A percentile compares a stretch with the other conserved stretches of the same genome.
Conservation (phyloP, 2,329 filamentous ascomycete genomes). For the Calonectria fujianensis region DNA sequence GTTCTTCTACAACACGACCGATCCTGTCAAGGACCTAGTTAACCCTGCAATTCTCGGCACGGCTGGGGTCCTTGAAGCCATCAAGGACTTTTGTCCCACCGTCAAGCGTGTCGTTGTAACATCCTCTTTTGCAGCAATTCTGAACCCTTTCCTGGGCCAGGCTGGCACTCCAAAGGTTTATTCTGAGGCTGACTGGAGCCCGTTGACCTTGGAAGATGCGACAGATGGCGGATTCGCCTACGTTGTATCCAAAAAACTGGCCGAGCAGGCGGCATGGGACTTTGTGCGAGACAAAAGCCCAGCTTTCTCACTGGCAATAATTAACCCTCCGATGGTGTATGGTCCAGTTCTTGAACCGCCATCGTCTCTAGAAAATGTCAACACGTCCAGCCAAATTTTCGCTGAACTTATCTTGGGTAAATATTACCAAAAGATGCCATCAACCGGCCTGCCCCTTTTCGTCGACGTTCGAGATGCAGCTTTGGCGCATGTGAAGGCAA, state of each 20-base stretch:
- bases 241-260: slow-evolving; percentile 47
- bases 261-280: slow-evolving; percentile 56
- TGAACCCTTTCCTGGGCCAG: slow-evolving; percentile 54
- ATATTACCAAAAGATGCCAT: slow-evolving; percentile 47
- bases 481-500: slow-evolving; percentile 52
- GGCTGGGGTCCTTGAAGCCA: slow-evolving; percentile 16
- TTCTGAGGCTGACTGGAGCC: slow-evolving; percentile 66
- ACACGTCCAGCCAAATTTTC: slow-evolving; percentile 54
- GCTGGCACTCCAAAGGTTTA: slow-evolving; percentile 57
- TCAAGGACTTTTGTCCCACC: slow-evolving; percentile 18
- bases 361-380: slow-evolving; percentile 44
- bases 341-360: slow-evolving; percentile 49
- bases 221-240: slow-evolving; percentile 36
- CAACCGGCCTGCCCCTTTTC: slow-evolving; percentile 45
- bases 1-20: slow-evolving; percentile 7
- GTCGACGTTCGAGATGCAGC: slow-evolving; percentile 57
- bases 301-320: slow-evolving; percentile 49
- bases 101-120: slow-evolving; percentile 67
- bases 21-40: slow-evolving; percentile 30
- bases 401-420: slow-evolving; percentile 57
- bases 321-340: slow-evolving; percentile 55
- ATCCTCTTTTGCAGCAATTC: slow-evolving; percentile 66
- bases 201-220: slow-evolving; percentile 60
- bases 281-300: slow-evolving; percentile 54
- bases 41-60: slow-evolving; percentile 37